Conservation (phyloP, 148 eudicot genomes). For the Dysphania ambrosioides region DNA sequence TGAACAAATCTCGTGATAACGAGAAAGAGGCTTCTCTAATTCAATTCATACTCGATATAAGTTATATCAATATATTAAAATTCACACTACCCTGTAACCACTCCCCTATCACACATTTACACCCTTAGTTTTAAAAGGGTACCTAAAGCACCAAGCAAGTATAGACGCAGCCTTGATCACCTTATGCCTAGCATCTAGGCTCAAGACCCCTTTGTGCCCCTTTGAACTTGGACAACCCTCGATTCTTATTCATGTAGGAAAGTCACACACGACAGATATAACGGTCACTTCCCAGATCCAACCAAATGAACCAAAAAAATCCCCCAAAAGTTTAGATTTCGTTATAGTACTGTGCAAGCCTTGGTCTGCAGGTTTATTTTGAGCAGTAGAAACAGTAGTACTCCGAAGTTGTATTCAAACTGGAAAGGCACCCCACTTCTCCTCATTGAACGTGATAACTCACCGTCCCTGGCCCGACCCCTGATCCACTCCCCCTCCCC, state of each 20-base stretch:
- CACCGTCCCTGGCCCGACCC: constrained; percentile 28
- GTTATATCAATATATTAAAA: no score
- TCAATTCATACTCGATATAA: no score
- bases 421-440: constrained; percentile 20
- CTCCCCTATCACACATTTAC: background rate
- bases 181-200: no score
- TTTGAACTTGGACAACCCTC: constrained; percentile 9
- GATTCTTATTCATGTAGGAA: constrained; percentile 13
- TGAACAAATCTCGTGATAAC: no score
- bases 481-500: background rate
- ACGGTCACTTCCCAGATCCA: constrained; percentile 18
- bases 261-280: constrained; percentile 27
- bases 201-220: no score
- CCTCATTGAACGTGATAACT: constrained; percentile 26
- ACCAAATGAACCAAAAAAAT: no score
- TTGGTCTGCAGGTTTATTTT: constrained; percentile 14
- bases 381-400: background rate
- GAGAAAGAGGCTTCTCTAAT: no score
- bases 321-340: no score
- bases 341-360: background rate
- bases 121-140: no score
- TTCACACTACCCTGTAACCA: constrained; percentile 18
- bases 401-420: constrained; percentile 20
- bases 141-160: no score
- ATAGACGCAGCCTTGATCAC: no score